These are phyloP conservation scores for Vigna mungo DNA, from an alignment of 306 rosid genomes.

Conservation along the genomic window DNA sequence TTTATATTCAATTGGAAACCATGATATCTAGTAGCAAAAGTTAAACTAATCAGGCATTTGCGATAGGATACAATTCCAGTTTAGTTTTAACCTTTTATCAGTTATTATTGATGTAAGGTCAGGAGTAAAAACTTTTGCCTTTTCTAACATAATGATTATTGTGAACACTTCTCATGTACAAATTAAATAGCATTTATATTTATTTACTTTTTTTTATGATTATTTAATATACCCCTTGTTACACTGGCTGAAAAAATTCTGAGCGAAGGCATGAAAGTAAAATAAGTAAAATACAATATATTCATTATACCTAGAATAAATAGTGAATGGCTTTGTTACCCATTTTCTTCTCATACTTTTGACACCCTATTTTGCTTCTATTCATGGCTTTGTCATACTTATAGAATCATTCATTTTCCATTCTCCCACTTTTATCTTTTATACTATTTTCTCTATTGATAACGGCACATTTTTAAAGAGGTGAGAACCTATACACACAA, in stretches of 20 bases:
- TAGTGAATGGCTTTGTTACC: constrained; percentile 6
- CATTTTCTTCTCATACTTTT: not conserved
- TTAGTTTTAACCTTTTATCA: not conserved
- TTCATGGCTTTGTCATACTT: not conserved
- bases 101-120: constrained; percentile 25
- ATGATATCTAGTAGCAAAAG: constrained; percentile 15
- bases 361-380: constrained; percentile 26
- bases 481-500: not conserved
- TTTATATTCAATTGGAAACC: constrained; percentile 2
- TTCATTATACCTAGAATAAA: constrained; percentile 14
- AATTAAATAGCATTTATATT: constrained; percentile 3
- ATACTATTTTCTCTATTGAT: constrained; percentile 15
- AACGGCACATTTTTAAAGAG: not conserved
- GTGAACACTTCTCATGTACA: constrained; percentile 17
- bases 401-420: constrained; percentile 19
- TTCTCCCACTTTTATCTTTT: constrained; percentile 32
- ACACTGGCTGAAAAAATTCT: constrained; percentile 19
- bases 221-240: constrained; percentile 25
- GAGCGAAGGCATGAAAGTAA: constrained; percentile 19
- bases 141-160: constrained; percentile 2
- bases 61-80: constrained; percentile 25
- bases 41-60: constrained; percentile 13
- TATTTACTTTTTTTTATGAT: constrained; percentile 12
- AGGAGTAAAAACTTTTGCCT: not conserved
- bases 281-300: constrained; percentile 18